Conservation (phyloP, 2,329 filamentous ascomycete genomes). For the Tolypocladium amazonense region DNA sequence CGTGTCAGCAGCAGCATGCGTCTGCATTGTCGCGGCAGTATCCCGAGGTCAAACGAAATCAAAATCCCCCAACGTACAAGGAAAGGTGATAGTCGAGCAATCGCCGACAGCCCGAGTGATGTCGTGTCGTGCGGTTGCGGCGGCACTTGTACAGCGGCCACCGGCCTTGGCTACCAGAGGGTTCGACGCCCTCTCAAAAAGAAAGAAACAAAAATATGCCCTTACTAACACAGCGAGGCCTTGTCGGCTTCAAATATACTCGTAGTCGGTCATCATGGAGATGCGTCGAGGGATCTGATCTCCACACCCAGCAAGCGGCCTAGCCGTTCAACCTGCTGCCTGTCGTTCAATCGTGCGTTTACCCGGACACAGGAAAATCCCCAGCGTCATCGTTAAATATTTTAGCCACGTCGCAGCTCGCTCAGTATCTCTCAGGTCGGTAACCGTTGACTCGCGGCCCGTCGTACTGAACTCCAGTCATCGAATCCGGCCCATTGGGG, state of each 20-base stretch:
- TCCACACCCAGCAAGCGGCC: background rate
- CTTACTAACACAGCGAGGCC: conserved; percentile 10
- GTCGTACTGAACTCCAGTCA: conserved; percentile 58
- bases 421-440: conserved; percentile 27
- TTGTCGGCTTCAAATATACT: background rate
- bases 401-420: background rate
- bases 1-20: background rate
- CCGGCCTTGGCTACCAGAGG: background rate
- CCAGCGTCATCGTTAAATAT: background rate
- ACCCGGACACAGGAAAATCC: conserved; percentile 1
- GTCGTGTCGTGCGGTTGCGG: background rate
- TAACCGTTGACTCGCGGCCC: conserved; percentile 35
- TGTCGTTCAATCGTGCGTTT: conserved; percentile 9
- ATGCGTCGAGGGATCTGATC: background rate
- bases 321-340: background rate
- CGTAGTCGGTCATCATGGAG: background rate
- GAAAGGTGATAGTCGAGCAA: background rate
- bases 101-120: background rate
- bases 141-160: conserved; percentile 6
- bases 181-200: background rate
- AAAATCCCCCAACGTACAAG: background rate
- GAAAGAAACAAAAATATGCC: background rate
- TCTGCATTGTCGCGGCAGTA: background rate
- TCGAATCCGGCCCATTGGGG: conserved; percentile 41
- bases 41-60: background rate